Conservation (phyloP, 495 filamentous ascomycete species). For the Tetracladium marchalianum region DNA sequence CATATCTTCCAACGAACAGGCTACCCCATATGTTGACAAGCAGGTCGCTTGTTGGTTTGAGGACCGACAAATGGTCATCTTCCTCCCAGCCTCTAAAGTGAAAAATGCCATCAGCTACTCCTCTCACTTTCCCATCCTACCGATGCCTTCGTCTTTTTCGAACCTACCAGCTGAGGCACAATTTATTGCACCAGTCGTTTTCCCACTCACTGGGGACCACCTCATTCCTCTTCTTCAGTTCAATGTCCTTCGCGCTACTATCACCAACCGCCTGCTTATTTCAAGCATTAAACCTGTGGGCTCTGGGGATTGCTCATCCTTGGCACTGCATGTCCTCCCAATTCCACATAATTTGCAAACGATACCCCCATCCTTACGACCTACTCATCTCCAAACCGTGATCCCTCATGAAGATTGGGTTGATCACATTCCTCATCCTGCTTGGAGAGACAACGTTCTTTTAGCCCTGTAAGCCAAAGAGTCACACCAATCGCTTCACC, state of each 20-base stretch:
- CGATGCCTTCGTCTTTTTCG: constrained; percentile 19
- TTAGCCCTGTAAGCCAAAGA: constrained; percentile 1
- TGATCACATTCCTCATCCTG: constrained; percentile 24
- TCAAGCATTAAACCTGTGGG: constrained; percentile 23
- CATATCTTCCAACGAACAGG: constrained; percentile 6
- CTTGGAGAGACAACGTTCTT: constrained; percentile 23
- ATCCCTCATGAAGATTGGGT: constrained; percentile 26
- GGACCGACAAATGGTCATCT: constrained; percentile 4
- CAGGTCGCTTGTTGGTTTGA: constrained; percentile 4
- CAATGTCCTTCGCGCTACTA: constrained; percentile 32
- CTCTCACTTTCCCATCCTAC: constrained; percentile 11
- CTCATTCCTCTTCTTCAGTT: constrained; percentile 34
- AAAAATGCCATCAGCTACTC: not conserved
- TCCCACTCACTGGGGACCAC: constrained; percentile 32
- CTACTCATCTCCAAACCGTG: constrained; percentile 17
- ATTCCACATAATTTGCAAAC: constrained; percentile 18
- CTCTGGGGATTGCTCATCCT: constrained; percentile 20
- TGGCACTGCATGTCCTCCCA: constrained; percentile 25
- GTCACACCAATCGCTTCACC: too few species aligned
- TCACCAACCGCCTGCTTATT: constrained; percentile 28
- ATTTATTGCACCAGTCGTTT: constrained; percentile 13
- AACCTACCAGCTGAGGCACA: constrained; percentile 10
- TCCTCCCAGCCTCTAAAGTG: constrained; percentile 7
- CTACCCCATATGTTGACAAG: not conserved
- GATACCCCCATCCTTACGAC: constrained; percentile 20